Percentiles rank a stretch among this genome's conserved stretches.
phyloP scores from a whole-genome alignment of 1,139 yeast species.

The Arxiozyma heterogenica region DNA sequence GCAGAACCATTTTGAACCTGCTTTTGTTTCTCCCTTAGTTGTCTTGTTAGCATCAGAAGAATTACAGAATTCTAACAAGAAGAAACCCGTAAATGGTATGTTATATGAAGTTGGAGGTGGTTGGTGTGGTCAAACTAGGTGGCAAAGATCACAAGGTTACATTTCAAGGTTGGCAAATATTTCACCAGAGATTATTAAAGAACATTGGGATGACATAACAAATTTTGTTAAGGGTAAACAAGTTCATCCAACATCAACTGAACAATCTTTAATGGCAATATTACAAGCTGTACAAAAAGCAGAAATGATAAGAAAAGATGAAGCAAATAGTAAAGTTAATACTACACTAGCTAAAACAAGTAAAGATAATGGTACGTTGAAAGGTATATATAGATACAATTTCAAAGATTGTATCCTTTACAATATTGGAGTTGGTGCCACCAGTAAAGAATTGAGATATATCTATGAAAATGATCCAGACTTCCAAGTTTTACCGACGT shows the following conservation, averaged over 20 bases:
- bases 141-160: conserved; percentile 88
- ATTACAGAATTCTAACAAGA: conserved; percentile 36
- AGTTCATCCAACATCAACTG: conserved; percentile 48
- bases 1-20: conserved; percentile 74
- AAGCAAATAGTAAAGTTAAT: not conserved
- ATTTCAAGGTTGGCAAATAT: conserved; percentile 46
- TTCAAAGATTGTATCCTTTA: conserved; percentile 73
- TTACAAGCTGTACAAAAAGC: conserved; percentile 55
- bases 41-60: conserved; percentile 70
- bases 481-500: conserved; percentile 87
- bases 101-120: conserved; percentile 78
- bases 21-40: conserved; percentile 84
- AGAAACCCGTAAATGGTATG: conserved; percentile 44
- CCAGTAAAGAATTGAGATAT: conserved; percentile 64
- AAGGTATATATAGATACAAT: conserved; percentile 38
- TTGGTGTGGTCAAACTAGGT: conserved; percentile 90
- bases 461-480: conserved; percentile 68
- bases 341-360: not conserved
- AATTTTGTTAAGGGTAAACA: conserved; percentile 46
- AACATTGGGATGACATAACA: conserved; percentile 54
- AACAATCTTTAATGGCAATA: conserved; percentile 74
- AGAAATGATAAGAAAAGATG: conserved; percentile 32
- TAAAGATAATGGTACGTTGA: not conserved
- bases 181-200: conserved; percentile 63
- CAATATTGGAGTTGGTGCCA: conserved; percentile 86